phyloP scores from a whole-genome alignment of 495 filamentous ascomycete genomes.

The Xylaria palmicola region DNA sequence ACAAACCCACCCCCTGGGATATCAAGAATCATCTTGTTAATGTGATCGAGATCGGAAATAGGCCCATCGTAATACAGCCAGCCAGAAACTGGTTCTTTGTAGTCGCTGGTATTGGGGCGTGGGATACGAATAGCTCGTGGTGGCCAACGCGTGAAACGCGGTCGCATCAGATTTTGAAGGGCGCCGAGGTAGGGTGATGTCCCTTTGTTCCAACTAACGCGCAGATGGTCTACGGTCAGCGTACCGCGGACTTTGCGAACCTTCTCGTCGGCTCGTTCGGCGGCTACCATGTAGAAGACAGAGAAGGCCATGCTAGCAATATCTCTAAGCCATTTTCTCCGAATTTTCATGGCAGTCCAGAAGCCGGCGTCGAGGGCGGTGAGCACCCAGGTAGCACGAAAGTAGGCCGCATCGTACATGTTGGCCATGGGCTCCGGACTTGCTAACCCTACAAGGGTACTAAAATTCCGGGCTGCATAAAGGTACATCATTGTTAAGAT shows the following conservation, averaged over 20 bases:
- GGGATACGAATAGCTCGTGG: conserved; percentile 82
- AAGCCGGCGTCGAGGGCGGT: conserved; percentile 95
- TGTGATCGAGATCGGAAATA: conserved; percentile 68
- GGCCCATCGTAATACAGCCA: conserved; percentile 97
- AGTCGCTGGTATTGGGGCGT: conserved; percentile 71
- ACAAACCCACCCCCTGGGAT: conserved; percentile 95
- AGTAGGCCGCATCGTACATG: conserved; percentile 92
- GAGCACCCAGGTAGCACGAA: conserved; percentile 95
- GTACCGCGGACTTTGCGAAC: conserved; percentile 85
- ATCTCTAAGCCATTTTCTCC: conserved; percentile 77
- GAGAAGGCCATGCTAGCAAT: conserved; percentile 78
- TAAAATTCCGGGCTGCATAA: conserved; percentile 88
- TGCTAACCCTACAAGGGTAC: conserved; percentile 85
- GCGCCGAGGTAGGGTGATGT: conserved; percentile 78
- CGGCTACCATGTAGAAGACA: conserved; percentile 85
- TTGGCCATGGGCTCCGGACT: conserved; percentile 92
- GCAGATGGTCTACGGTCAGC: conserved; percentile 86
- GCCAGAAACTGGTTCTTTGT: conserved; percentile 76
- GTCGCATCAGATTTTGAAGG: conserved; percentile 67
- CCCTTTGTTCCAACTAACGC: conserved; percentile 93
- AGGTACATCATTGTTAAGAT: conserved; percentile 87
- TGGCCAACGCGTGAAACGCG: conserved; percentile 72
- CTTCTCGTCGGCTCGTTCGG: conserved; percentile 95
- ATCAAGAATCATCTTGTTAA: conserved; percentile 80
- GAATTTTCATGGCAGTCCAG: conserved; percentile 96